Conservation (phyloP, 2,329 filamentous ascomycete genomes). For the Chrysoporthe deuterocubensis region DNA sequence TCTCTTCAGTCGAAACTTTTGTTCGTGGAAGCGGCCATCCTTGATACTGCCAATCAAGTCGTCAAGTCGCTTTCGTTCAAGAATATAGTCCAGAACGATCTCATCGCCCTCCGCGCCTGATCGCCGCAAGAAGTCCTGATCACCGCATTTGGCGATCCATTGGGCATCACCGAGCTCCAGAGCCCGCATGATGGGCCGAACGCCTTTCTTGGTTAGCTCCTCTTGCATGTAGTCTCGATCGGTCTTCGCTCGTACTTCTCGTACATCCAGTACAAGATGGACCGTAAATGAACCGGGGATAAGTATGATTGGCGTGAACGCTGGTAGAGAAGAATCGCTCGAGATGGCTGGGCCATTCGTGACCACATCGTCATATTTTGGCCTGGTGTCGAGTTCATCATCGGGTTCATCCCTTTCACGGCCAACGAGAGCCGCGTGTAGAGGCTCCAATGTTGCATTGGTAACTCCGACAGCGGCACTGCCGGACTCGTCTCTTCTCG, state of each 20-base stretch:
- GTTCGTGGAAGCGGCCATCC: conserved; percentile 81
- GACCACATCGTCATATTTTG: conserved; percentile 45
- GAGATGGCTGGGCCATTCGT: conserved; percentile 41
- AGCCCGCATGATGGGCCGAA: conserved; percentile 67
- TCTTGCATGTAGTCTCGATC: conserved; percentile 79
- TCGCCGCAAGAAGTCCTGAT: conserved; percentile 57
- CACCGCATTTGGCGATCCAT: conserved; percentile 76
- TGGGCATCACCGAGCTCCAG: conserved; percentile 76
- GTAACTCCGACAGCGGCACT: neutral
- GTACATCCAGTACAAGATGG: conserved; percentile 73
- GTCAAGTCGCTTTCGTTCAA: conserved; percentile 80
- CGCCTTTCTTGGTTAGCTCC: conserved; percentile 68
- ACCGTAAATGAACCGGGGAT: conserved; percentile 71
- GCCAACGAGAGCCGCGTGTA: neutral
- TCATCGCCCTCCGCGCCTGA: conserved; percentile 68
- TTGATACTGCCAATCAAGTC: conserved; percentile 81
- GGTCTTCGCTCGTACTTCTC: conserved; percentile 73
- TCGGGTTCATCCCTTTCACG: conserved; percentile 22
- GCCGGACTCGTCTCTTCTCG: neutral
- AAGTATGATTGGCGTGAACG: conserved; percentile 64
- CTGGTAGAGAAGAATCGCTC: conserved; percentile 42
- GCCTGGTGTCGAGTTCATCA: conserved; percentile 30
- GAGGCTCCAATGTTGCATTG: neutral
- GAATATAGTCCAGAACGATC: conserved; percentile 77
- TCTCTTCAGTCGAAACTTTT: conserved; percentile 77